These are phyloP conservation scores for Phytophthora citricola DNA, from an alignment of 352 stramenopile species.

Conservation along the genomic window DNA sequence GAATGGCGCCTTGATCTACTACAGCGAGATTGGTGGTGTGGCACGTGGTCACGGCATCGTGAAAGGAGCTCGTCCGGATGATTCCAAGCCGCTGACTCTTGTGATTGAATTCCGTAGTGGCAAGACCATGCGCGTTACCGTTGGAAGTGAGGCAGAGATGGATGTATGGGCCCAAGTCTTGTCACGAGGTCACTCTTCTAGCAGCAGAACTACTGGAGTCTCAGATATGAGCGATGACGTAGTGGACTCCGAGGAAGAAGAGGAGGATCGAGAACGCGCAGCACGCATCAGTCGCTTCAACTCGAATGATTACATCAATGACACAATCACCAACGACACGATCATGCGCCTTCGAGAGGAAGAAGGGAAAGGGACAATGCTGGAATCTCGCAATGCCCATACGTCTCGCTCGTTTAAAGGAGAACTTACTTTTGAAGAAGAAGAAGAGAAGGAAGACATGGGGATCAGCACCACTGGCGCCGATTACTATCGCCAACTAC, in stretches of 20 bases:
- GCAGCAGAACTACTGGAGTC: constrained; percentile 18
- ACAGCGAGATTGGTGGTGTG: constrained; percentile 63
- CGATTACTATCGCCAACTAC: constrained; percentile 56
- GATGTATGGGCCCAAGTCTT: constrained; percentile 58
- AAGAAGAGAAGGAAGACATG: constrained; percentile 45
- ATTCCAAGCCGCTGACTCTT: constrained; percentile 58
- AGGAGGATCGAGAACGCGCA: constrained; percentile 23
- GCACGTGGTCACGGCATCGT: constrained; percentile 69
- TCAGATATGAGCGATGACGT: constrained; percentile 35
- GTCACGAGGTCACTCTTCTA: constrained; percentile 24
- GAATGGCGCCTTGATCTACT: constrained; percentile 78
- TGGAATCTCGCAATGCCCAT: constrained; percentile 25
- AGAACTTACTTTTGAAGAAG: constrained; percentile 57
- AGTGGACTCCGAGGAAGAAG: constrained; percentile 27
- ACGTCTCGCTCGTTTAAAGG: constrained; percentile 60
- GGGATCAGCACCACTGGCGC: constrained; percentile 39
- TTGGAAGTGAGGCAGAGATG: constrained; percentile 43
- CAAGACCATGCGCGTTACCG: constrained; percentile 46
- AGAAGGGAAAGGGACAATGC: constrained; percentile 39
- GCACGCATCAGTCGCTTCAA: constrained; percentile 45
- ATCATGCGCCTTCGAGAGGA: constrained; percentile 60
- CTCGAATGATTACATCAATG: constrained; percentile 72
- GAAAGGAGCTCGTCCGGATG: constrained; percentile 47
- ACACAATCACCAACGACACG: constrained; percentile 80
- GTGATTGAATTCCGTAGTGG: constrained; percentile 46